These are phyloP conservation scores for Trichopus zeylanicus DNA, from an alignment of 116 monocot species.

Conservation along the genomic window DNA sequence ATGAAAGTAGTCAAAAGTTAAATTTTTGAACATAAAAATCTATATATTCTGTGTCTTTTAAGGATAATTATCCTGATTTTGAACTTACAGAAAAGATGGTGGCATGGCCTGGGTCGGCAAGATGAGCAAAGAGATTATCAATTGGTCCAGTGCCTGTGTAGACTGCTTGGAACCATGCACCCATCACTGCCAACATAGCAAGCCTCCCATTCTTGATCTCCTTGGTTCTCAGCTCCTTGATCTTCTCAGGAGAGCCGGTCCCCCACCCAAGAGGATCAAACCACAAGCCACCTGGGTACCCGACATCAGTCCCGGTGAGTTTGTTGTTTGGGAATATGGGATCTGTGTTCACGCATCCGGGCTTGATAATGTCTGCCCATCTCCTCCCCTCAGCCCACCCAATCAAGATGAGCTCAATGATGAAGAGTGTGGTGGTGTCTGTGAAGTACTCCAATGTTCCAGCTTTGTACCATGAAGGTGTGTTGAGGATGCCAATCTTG, in stretches of 20 bases:
- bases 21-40: background rate
- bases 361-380: slow-evolving; percentile 97
- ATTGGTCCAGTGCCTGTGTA: slow-evolving; percentile 98
- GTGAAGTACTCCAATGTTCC: slow-evolving; percentile 90
- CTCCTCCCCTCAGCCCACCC: slow-evolving; percentile 96
- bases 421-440: slow-evolving; percentile 92
- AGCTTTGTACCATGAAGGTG: slow-evolving; percentile 94
- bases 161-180: slow-evolving; percentile 94
- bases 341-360: slow-evolving; percentile 88
- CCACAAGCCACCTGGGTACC: slow-evolving; percentile 96
- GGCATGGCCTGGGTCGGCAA: slow-evolving; percentile 95
- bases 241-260: slow-evolving; percentile 69
- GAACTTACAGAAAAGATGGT: slow-evolving; percentile 83
- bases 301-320: slow-evolving; percentile 92
- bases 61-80: background rate
- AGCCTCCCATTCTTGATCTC: slow-evolving; percentile 98
- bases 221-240: slow-evolving; percentile 89
- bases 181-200: slow-evolving; percentile 95
- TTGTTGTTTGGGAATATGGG: slow-evolving; percentile 96
- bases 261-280: slow-evolving; percentile 98
- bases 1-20: background rate
- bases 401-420: slow-evolving; percentile 78
- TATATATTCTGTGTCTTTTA: background rate
- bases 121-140: slow-evolving; percentile 94
- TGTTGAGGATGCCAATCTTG: slow-evolving; percentile 89